phyloP scores from a whole-genome alignment of 352 stramenopile genomes.

The Phytopythium helicoides region DNA sequence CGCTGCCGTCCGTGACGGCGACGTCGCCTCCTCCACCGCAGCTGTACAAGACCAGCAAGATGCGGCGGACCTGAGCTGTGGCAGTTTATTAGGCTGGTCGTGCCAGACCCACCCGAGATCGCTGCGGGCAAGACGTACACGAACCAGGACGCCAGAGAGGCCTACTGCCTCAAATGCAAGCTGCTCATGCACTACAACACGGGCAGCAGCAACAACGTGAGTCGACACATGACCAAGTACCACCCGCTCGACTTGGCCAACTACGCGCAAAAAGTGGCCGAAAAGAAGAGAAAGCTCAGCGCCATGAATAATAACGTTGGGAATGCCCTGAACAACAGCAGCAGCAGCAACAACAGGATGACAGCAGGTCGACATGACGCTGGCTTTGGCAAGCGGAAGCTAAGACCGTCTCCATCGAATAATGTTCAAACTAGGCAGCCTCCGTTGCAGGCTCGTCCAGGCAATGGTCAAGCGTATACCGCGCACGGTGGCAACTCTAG shows the following conservation, averaged over 20 bases:
- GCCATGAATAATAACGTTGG: constrained; percentile 16
- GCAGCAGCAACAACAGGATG: neutral
- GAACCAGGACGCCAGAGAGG: constrained; percentile 52
- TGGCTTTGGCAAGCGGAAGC: constrained; percentile 26
- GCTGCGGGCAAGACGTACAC: constrained; percentile 40
- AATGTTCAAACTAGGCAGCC: no score
- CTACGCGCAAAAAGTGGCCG: constrained; percentile 35
- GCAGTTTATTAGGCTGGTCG: constrained; percentile 55
- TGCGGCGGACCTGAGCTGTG: constrained; percentile 51
- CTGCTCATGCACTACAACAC: constrained; percentile 58
- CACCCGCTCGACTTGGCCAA: constrained; percentile 33
- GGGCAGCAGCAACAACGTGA: constrained; percentile 55
- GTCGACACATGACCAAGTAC: constrained; percentile 55
- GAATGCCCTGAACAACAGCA: constrained; percentile 6
- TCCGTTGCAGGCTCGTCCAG: no score
- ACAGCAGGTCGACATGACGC: constrained; percentile 1
- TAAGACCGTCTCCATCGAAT: neutral
- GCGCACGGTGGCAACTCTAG: neutral
- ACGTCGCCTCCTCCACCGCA: constrained; percentile 24
- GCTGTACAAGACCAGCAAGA: constrained; percentile 58
- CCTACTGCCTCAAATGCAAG: constrained; percentile 56
- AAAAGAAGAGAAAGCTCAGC: constrained; percentile 25
- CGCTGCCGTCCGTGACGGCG: constrained; percentile 1
- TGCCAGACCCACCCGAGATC: constrained; percentile 38
- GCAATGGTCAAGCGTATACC: no score